Evolutionary conservation across 441 rosid genomes (phyloP).

Genomic region (Pelargonium citronellum): DNA sequence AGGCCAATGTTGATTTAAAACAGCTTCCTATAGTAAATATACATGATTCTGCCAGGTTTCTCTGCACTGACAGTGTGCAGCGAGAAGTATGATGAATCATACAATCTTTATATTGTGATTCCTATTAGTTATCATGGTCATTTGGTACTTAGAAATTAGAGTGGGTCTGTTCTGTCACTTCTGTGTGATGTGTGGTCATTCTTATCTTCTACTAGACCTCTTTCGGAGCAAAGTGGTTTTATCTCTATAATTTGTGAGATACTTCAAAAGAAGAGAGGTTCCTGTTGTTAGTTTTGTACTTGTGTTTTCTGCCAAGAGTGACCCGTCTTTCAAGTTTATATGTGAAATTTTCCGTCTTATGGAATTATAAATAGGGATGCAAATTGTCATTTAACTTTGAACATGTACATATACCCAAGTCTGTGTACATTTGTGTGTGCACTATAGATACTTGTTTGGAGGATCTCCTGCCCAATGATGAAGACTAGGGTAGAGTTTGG

Average conservation of each 20-base stretch:
- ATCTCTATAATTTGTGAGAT: background rate
- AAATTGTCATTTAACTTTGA: too few relatives aligned
- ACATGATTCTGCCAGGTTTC: slow-evolving; percentile 84
- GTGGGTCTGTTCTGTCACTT: background rate
- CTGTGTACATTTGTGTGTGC: too few relatives aligned
- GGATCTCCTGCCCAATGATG: too few relatives aligned
- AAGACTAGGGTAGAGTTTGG: too few relatives aligned
- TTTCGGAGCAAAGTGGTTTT: background rate
- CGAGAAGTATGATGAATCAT: slow-evolving; percentile 95
- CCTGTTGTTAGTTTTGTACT: background rate
- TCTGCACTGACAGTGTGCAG: slow-evolving; percentile 98
- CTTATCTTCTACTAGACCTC: background rate
- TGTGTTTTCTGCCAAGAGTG: background rate
- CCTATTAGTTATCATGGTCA: background rate
- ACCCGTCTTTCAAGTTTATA: background rate
- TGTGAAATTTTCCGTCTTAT: background rate
- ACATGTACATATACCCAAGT: too few relatives aligned
- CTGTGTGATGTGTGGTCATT: background rate
- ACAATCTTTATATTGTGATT: slow-evolving; percentile 32
- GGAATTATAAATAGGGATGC: too few relatives aligned
- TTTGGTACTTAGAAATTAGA: background rate
- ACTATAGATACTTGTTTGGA: too few relatives aligned
- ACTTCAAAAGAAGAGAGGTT: background rate
- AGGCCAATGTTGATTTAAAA: slow-evolving; percentile 45
- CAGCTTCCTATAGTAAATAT: slow-evolving; percentile 67